A percentile compares a stretch with the other conserved stretches of the same genome.
These are phyloP conservation scores for Lecanoromycetidae sp. DNA, from an alignment of 2,329 filamentous ascomycete species.

Conservation along the genomic window DNA sequence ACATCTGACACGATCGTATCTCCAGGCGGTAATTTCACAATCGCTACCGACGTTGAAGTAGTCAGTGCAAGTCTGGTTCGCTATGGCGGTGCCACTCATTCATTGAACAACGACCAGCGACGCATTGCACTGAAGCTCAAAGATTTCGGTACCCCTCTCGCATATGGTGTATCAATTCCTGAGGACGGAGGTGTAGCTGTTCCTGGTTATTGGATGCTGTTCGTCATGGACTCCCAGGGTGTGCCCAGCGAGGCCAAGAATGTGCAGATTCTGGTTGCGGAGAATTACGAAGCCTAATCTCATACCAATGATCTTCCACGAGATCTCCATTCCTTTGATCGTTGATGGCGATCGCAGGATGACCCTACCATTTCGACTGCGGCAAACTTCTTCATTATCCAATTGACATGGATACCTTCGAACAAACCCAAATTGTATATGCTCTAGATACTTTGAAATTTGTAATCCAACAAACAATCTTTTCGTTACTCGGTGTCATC, in stretches of 20 bases:
- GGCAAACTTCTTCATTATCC: no score
- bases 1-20: slow-evolving; percentile 22
- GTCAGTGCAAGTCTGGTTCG: slow-evolving; percentile 35
- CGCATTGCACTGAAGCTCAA: slow-evolving; percentile 33
- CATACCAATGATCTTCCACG: no score
- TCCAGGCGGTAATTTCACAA: slow-evolving; percentile 25
- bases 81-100: slow-evolving; percentile 40
- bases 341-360: no score
- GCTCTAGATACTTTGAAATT: no score
- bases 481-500: no score
- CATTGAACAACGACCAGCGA: slow-evolving; percentile 46
- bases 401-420: no score
- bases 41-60: slow-evolving; percentile 23
- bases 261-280: slow-evolving; percentile 20
- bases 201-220: slow-evolving; percentile 45
- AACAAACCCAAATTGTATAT: no score
- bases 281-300: no score
- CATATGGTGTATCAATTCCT: slow-evolving; percentile 33
- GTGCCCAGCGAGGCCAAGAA: slow-evolving; percentile 37
- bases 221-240: slow-evolving; percentile 32
- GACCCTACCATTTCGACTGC: no score
- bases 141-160: slow-evolving; percentile 15
- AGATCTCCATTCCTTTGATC: no score
- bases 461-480: no score
- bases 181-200: slow-evolving; percentile 37